These are phyloP conservation scores for Vicia villosa DNA, from an alignment of 306 rosid genomes.

Conservation along the genomic window DNA sequence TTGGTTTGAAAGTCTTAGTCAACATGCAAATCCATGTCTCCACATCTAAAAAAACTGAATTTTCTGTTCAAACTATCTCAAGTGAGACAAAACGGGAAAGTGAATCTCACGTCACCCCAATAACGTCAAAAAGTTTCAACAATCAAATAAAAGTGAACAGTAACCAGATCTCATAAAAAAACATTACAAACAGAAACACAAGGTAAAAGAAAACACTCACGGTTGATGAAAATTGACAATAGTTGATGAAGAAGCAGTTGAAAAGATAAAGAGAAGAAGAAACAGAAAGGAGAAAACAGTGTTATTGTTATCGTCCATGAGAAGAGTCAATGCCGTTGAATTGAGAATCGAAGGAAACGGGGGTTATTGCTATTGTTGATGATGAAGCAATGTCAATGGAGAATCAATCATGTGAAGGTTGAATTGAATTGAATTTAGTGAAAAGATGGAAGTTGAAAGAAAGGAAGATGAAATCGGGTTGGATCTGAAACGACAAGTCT, in stretches of 20 bases:
- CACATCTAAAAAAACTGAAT: background rate
- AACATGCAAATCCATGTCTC: background rate
- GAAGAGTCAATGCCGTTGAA: slow-evolving; percentile 33
- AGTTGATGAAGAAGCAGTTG: slow-evolving; percentile 47
- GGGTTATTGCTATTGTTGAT: background rate
- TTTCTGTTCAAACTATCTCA: background rate
- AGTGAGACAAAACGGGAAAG: slow-evolving; percentile 1
- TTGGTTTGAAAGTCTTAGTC: background rate
- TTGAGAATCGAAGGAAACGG: background rate
- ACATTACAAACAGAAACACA: background rate
- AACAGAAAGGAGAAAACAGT: slow-evolving; percentile 33
- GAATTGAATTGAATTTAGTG: slow-evolving; percentile 1
- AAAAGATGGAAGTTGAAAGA: background rate
- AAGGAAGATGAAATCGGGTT: background rate
- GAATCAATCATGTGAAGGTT: background rate
- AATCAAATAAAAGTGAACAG: slow-evolving; percentile 16
- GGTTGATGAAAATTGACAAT: slow-evolving; percentile 60
- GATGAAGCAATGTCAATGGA: slow-evolving; percentile 24
- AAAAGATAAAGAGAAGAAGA: slow-evolving; percentile 43
- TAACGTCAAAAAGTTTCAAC: slow-evolving; percentile 20
- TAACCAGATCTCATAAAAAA: slow-evolving; percentile 24
- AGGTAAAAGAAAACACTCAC: slow-evolving; percentile 41
- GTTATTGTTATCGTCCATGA: slow-evolving; percentile 45
- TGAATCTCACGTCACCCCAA: slow-evolving; percentile 16
- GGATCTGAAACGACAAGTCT: slow-evolving; percentile 5